phyloP scores from a whole-genome alignment of 495 filamentous ascomycete genomes.

The Hypoxylon trugodes region DNA sequence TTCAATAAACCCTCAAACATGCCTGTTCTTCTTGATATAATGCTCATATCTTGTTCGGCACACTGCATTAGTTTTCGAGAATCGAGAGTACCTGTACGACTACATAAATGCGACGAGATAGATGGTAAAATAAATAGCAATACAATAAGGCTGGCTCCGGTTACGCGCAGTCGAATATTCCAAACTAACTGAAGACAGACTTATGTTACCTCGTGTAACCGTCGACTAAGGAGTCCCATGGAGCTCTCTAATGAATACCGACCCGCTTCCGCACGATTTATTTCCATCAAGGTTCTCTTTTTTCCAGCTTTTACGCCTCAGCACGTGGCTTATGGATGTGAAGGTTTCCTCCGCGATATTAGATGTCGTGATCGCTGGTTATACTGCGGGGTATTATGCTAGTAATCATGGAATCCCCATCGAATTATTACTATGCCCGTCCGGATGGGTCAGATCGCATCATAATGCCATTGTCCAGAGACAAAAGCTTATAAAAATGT shows the following conservation, averaged over 20 bases:
- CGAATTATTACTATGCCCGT: neutral
- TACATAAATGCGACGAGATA: constrained; percentile 15
- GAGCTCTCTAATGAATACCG: too few relatives aligned
- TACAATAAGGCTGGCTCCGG: constrained; percentile 24
- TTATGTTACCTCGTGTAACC: constrained; percentile 6
- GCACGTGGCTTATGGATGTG: neutral
- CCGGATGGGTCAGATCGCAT: neutral
- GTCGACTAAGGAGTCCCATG: too few relatives aligned
- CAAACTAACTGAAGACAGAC: too few relatives aligned
- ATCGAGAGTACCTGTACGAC: constrained; percentile 16
- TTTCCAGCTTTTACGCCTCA: too few relatives aligned
- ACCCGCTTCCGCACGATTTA: too few relatives aligned
- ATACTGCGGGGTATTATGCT: neutral
- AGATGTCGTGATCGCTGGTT: too few relatives aligned
- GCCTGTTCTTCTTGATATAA: neutral
- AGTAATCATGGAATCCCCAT: neutral
- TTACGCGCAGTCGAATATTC: constrained; percentile 22
- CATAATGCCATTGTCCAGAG: neutral
- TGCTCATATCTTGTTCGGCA: constrained; percentile 1
- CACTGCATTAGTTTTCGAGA: constrained; percentile 13
- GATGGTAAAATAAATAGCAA: too few relatives aligned
- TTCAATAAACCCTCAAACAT: neutral
- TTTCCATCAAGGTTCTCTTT: too few relatives aligned
- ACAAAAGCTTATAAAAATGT: too few relatives aligned
- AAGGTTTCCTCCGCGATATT: too few relatives aligned